Evolutionary conservation across 371 early-diverging fungal genomes (phyloP).

Genomic region (Mortierella sp.): DNA sequence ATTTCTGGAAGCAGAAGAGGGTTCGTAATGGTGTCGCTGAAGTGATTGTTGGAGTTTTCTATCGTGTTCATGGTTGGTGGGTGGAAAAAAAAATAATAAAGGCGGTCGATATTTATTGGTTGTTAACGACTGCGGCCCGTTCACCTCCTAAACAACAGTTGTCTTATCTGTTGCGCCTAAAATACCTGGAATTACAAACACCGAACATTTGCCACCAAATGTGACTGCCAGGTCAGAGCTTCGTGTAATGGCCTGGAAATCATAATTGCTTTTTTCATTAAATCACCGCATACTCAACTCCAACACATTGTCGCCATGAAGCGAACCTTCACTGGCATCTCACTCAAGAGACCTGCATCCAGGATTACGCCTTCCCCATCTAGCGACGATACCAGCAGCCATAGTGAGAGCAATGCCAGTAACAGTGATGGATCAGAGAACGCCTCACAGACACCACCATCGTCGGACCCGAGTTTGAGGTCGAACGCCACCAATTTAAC

Average conservation of each 20-base stretch:
- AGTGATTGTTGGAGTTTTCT: neutral
- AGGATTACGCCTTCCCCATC: conserved; percentile 10
- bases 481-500: conserved; percentile 23
- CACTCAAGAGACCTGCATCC: conserved; percentile 42
- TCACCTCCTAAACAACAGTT: no score
- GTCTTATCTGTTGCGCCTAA: no score
- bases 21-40: neutral
- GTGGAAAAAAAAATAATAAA: neutral
- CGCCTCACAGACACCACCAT: conserved; percentile 2
- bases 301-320: conserved; percentile 28
- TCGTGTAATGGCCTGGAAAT: no score
- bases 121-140: no score
- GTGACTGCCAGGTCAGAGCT: neutral
- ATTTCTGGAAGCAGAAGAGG: conserved; percentile 20
- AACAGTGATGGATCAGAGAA: neutral
- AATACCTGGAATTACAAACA: no score
- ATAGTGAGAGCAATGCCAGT: neutral
- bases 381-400: neutral
- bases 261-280: neutral
- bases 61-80: neutral
- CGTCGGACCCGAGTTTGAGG: conserved; percentile 6
- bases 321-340: conserved; percentile 41
- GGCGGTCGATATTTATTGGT: no score
- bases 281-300: neutral
- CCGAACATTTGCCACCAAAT: neutral